phyloP scores from a whole-genome alignment of 1,284 basidiomycete genomes.

The Trichosporon faecale region DNA sequence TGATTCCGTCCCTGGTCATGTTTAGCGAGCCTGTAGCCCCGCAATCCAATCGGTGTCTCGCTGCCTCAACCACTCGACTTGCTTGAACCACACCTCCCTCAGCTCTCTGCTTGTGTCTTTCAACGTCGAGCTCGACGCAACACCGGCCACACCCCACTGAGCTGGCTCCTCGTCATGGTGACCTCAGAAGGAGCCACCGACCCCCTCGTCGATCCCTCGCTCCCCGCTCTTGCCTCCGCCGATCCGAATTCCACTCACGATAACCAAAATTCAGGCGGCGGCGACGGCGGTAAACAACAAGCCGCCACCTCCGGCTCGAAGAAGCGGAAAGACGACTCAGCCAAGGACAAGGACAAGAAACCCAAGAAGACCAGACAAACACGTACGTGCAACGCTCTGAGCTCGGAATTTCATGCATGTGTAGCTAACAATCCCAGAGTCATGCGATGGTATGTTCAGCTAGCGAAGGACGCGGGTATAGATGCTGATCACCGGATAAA shows the following conservation, averaged over 20 bases:
- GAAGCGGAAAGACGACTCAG: conserved; percentile 11
- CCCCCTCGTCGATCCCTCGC: background rate
- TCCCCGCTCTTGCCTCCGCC: background rate
- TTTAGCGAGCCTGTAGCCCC: conserved; percentile 8
- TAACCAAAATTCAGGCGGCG: background rate
- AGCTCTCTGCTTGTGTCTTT: background rate
- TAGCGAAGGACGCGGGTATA: background rate
- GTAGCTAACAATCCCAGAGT: conserved; percentile 28
- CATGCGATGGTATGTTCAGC: conserved; percentile 44
- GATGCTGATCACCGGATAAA: conserved; percentile 20
- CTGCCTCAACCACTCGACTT: background rate
- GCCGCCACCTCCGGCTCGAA: conserved; percentile 1
- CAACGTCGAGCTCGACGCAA: background rate
- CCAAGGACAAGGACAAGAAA: conserved; percentile 24
- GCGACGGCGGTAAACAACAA: background rate
- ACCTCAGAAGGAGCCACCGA: conserved; percentile 2
- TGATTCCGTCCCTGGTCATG: conserved; percentile 6
- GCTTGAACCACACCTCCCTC: background rate
- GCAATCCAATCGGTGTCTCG: background rate
- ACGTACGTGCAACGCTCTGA: conserved; percentile 32
- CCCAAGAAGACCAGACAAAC: conserved; percentile 48
- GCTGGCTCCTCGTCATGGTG: background rate
- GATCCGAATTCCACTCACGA: background rate
- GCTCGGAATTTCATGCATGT: background rate
- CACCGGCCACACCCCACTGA: background rate